These are phyloP conservation scores for Paramecium primaurelia DNA, from an alignment of 73 alveolate species.

Conservation along the genomic window DNA sequence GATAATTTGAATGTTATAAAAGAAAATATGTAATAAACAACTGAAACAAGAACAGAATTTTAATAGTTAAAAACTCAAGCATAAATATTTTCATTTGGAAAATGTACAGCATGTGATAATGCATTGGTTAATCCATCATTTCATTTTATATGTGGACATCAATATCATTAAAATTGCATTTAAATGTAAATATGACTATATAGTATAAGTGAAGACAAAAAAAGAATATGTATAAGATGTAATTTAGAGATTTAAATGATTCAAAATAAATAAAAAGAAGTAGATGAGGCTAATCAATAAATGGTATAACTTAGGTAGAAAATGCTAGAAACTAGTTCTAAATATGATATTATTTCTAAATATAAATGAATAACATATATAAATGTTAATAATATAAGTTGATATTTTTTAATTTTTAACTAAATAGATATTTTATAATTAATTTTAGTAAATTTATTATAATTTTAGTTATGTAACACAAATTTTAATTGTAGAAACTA, in stretches of 20 bases:
- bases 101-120: constrained; percentile 75
- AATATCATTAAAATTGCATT: constrained; percentile 77
- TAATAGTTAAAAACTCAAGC: constrained; percentile 49
- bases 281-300: neutral
- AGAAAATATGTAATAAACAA: constrained; percentile 29
- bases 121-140: constrained; percentile 71
- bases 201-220: neutral
- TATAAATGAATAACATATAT: neutral
- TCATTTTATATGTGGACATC: constrained; percentile 85
- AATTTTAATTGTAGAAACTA: no score
- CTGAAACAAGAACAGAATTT: constrained; percentile 35
- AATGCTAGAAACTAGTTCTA: neutral
- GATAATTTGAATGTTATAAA: constrained; percentile 18
- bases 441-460: no score
- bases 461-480: no score
- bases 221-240: neutral
- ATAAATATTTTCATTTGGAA: constrained; percentile 61
- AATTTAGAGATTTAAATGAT: neutral
- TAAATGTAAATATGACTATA: neutral
- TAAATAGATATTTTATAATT: no score
- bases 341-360: neutral
- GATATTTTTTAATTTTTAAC: no score
- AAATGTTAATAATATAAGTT: neutral
- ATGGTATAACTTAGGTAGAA: neutral
- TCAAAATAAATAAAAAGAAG: neutral